A percentile compares a stretch with the other conserved stretches of the same genome.
Conservation (phyloP, 768 basidiomycete genomes). For the Galerina marginata region DNA sequence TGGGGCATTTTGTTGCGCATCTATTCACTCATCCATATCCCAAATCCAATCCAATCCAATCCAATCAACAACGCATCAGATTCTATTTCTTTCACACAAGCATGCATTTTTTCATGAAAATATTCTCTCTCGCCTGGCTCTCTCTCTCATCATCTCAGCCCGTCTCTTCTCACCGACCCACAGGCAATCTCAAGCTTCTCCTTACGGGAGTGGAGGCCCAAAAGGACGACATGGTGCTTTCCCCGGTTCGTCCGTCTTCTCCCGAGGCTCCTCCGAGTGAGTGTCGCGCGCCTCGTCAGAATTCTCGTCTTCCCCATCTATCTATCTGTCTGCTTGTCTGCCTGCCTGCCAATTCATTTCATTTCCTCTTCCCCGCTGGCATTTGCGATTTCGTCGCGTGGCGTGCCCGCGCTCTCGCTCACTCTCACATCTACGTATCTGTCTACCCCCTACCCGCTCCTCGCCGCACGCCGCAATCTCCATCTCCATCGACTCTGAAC, state of each 20-base stretch:
- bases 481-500: neutral
- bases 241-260: constrained; percentile 10
- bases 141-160: constrained; percentile 3
- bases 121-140: constrained; percentile 1
- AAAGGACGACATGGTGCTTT: constrained; percentile 14
- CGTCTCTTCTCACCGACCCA: too few relatives aligned
- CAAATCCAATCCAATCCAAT: neutral
- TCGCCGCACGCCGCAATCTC: constrained; percentile 2
- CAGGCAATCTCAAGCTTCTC: neutral
- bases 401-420: too few relatives aligned
- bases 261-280: neutral
- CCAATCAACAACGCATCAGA: neutral
- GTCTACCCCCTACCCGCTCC: neutral
- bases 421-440: too few relatives aligned
- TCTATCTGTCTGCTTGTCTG: too few relatives aligned
- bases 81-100: neutral
- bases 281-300: neutral
- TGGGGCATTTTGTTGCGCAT: constrained; percentile 4
- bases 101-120: constrained; percentile 1
- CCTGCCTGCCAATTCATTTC: too few relatives aligned
- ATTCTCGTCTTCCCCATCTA: neutral
- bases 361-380: too few relatives aligned
- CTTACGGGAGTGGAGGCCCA: neutral
- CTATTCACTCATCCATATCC: neutral
- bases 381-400: too few relatives aligned